These are phyloP conservation scores for Urochloa ruziziensis DNA, from an alignment of 176 grass and related monocot genomes.

Conservation along the genomic window DNA sequence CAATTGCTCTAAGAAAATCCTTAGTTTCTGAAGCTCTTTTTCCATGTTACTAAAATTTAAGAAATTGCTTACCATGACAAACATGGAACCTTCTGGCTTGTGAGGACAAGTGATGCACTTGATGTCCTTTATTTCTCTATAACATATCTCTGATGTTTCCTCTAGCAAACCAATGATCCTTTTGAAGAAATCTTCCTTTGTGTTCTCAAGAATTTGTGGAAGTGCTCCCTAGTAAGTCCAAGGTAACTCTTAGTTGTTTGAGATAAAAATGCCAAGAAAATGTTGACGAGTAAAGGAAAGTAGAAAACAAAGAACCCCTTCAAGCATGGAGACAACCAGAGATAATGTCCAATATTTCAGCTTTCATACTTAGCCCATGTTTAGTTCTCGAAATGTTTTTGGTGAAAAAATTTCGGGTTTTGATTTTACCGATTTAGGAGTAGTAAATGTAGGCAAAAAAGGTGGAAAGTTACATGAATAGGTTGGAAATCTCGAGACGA, in stretches of 20 bases:
- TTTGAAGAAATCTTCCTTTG: slow-evolving; percentile 70
- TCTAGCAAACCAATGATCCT: slow-evolving; percentile 49
- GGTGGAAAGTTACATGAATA: too few relatives aligned
- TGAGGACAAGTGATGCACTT: slow-evolving; percentile 71
- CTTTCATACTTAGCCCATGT: too few relatives aligned
- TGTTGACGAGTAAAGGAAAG: not conserved
- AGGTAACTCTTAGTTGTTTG: not conserved
- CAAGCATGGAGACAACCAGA: too few relatives aligned
- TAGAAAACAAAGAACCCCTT: not conserved
- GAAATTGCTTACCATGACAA: slow-evolving; percentile 70
- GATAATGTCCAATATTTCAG: not conserved
- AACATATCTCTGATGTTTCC: slow-evolving; percentile 69
- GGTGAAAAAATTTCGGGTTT: too few relatives aligned
- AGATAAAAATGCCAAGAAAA: not conserved
- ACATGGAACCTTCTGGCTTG: slow-evolving; percentile 86
- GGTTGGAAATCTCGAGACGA: too few relatives aligned
- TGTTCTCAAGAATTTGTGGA: slow-evolving; percentile 68
- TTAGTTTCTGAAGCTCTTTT: not conserved
- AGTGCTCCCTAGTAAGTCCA: slow-evolving; percentile 58
- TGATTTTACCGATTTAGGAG: too few relatives aligned
- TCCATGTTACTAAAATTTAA: not conserved
- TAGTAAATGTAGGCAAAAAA: too few relatives aligned
- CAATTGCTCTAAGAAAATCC: not conserved
- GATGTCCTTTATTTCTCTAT: slow-evolving; percentile 58
- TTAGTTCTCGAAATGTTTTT: too few relatives aligned